These are phyloP conservation scores for Suillus subluteus DNA, from an alignment of 768 basidiomycete genomes.

Conservation along the genomic window DNA sequence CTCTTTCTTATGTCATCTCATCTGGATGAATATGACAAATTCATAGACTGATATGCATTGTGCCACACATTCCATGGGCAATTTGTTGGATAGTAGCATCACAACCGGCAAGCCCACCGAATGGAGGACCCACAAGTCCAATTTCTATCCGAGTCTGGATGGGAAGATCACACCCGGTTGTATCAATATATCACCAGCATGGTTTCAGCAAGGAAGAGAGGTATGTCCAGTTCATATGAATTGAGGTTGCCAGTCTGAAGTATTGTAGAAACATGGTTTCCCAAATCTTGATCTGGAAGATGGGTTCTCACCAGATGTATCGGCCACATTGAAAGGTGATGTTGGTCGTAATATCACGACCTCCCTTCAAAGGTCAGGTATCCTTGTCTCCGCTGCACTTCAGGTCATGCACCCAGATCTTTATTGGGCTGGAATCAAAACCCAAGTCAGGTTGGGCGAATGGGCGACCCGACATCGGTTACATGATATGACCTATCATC, in stretches of 20 bases:
- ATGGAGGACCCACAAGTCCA: not conserved
- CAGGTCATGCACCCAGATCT: not conserved
- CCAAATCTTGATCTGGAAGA: not conserved
- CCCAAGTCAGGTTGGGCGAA: not conserved
- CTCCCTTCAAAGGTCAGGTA: not conserved
- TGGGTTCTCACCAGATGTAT: not conserved
- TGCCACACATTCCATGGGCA: no score
- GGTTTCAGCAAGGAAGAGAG: constrained; percentile 2
- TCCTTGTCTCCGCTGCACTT: not conserved
- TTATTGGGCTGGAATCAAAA: not conserved
- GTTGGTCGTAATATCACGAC: not conserved
- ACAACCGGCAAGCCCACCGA: not conserved
- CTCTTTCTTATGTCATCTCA: not conserved
- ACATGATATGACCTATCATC: not conserved
- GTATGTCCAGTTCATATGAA: not conserved
- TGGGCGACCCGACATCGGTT: not conserved
- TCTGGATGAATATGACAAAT: no score
- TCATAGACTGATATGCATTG: no score
- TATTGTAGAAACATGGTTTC: constrained; percentile 1
- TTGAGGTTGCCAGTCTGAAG: not conserved
- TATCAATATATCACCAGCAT: not conserved
- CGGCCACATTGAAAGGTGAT: not conserved
- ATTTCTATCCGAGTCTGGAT: not conserved
- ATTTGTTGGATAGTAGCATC: not conserved
- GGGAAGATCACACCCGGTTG: not conserved